Base-by-base conservation (phyloP, 2,329 filamentous ascomycete genomes). In the Pseudomassariella vexata region DNA sequence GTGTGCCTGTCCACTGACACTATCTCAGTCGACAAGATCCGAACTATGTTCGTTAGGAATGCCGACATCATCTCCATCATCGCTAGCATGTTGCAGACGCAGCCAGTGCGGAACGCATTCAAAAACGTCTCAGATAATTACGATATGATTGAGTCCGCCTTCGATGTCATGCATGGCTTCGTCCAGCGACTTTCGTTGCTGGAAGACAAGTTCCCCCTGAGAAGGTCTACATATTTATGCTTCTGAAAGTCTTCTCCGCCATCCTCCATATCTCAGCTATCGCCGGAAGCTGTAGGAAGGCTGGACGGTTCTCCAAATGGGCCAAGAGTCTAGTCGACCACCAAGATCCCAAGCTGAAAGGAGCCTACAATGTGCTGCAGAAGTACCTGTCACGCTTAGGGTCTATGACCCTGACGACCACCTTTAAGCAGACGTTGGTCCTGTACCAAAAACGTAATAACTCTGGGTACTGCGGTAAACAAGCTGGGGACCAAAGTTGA, bases 201-300 rank as follows among this genome's bases (percentile, higher is more conserved):
- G 2, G 36, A 41, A 21, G 24, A 12, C 16, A 32, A 25, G 24
- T 20, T 38, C 14, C 38, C 38, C 28, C 21, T 10, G 29, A 26
- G 27, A 36, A 28, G 15, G 19, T 19, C 7, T 38, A 19, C 24
- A 32, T 34, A 26, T 12, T 9, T 15, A 20, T 31, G 24, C 33
- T 41, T 8, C 24, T 41, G 19, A 5, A 14, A 7, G 36, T 38
- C 10, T 41, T 41, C 26, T 16, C 30, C 10, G 30, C 38, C 5
- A 24, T 41, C 15, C 35, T 41, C 15, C 20, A 19, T 44, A 44
- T n/a, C n/a, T n/a, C n/a, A n/a, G n/a, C n/a, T n/a, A 33, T 38
- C n/a, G 38, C 38, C 5, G 24, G 32, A 12, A 19, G 11, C 3
- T 38, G 36, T 19, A 23, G 29, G 18, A 24, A 33, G 11, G 21